phyloP scores from a whole-genome alignment of 257 asterid genomes.

The Solanum chilense region DNA sequence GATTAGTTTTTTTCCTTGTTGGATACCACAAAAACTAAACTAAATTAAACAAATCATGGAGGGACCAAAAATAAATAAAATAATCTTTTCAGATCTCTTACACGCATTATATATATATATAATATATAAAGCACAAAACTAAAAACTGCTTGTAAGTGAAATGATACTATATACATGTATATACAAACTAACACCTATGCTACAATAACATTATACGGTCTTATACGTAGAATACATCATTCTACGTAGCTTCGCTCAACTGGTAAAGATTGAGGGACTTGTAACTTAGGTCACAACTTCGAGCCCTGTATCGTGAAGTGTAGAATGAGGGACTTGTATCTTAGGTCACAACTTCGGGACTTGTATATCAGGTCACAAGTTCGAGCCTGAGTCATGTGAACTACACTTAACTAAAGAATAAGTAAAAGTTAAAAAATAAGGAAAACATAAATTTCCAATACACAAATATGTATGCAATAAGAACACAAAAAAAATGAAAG shows the following conservation, averaged over 20 bases:
- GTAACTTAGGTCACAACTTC: too few species aligned
- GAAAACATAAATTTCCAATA: neutral
- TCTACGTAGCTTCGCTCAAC: neutral
- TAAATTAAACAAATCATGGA: neutral
- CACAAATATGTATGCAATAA: neutral
- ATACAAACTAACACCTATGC: neutral
- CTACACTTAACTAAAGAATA: neutral
- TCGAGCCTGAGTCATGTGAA: neutral
- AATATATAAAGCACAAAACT: neutral
- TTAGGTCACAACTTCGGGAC: too few species aligned
- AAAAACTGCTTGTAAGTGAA: neutral
- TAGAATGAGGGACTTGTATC: too few species aligned
- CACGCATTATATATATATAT: too few species aligned
- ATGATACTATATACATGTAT: neutral
- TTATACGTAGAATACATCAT: neutral
- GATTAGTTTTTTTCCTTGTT: neutral
- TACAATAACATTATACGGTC: neutral
- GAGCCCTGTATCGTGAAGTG: too few species aligned
- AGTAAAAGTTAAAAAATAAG: neutral
- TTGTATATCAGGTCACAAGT: too few species aligned
- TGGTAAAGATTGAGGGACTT: neutral
- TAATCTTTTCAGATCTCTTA: too few species aligned
- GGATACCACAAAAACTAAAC: neutral
- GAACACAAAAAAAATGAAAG: too few species aligned
- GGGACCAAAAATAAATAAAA: neutral